Evolutionary conservation across 345 rosid genomes (phyloP).

Genomic region (Sapria himalayana): DNA sequence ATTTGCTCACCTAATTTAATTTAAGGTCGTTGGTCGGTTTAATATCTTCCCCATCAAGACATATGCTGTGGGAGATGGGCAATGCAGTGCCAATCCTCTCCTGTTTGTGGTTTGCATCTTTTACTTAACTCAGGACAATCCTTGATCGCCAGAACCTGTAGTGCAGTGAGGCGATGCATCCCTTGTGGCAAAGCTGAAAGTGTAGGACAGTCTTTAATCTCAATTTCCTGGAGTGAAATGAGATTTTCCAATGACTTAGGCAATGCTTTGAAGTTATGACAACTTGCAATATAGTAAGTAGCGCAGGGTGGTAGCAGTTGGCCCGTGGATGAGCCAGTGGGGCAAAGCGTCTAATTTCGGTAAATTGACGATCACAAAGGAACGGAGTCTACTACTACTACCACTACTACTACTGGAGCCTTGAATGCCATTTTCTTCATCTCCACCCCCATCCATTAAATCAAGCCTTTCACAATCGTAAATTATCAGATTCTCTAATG

Average conservation of each 20-base stretch:
- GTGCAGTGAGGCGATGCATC: slow-evolving; percentile 5
- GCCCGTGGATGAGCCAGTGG: slow-evolving; percentile 11
- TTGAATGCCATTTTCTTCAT: background rate
- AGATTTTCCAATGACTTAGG: slow-evolving; percentile 7
- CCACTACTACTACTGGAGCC: background rate
- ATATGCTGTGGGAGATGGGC: slow-evolving; percentile 8
- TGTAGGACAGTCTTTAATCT: slow-evolving; percentile 6
- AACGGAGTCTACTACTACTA: slow-evolving; percentile 2
- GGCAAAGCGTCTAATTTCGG: slow-evolving; percentile 9
- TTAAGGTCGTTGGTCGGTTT: background rate
- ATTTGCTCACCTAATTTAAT: background rate
- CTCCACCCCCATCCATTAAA: slow-evolving; percentile 3
- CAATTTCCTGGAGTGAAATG: slow-evolving; percentile 4
- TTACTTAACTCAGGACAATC: slow-evolving; percentile 2
- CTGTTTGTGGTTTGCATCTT: slow-evolving; percentile 4
- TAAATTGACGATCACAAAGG: slow-evolving; percentile 1
- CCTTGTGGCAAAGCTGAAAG: slow-evolving; percentile 5
- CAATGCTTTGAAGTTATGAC: slow-evolving; percentile 6
- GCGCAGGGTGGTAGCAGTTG: slow-evolving; percentile 6
- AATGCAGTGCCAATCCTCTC: slow-evolving; percentile 18
- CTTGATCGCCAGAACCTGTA: slow-evolving; percentile 7
- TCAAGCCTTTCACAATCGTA: slow-evolving; percentile 4
- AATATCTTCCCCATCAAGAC: slow-evolving; percentile 9
- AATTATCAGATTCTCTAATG: slow-evolving; percentile 8
- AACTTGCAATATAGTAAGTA: background rate